A percentile compares a stretch with the other conserved stretches of the same genome.
These are phyloP conservation scores for peach (Prunus persica) DNA, from an alignment of 306 rosid species.

Conservation along the genomic window Prunus_persica_NCBIv2 NC_034009.1:23434001-23434500, in stretches of 20 bases:
- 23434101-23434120: no score
- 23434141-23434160: no score
- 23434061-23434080: no score
- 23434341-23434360: constrained; percentile 39
- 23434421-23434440: constrained; percentile 7
- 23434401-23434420: constrained; percentile 27
- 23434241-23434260: not conserved
- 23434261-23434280: not conserved
- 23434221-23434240: no score
- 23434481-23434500: constrained; percentile 29
- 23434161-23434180: no score
- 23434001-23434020: no score
- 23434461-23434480: constrained; percentile 29
- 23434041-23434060: not conserved
- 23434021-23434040: not conserved
- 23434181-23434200: no score
- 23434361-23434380: constrained; percentile 30
- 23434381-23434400: constrained; percentile 13
- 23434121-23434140: no score
- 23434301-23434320: constrained; percentile 20
- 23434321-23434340: constrained; percentile 38
- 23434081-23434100: no score
- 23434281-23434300: not conserved
- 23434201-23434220: no score
- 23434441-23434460: constrained; percentile 51